These are phyloP conservation scores for Gossypium herbaceum DNA, from an alignment of 345 rosid genomes.

Conservation along the genomic window DNA sequence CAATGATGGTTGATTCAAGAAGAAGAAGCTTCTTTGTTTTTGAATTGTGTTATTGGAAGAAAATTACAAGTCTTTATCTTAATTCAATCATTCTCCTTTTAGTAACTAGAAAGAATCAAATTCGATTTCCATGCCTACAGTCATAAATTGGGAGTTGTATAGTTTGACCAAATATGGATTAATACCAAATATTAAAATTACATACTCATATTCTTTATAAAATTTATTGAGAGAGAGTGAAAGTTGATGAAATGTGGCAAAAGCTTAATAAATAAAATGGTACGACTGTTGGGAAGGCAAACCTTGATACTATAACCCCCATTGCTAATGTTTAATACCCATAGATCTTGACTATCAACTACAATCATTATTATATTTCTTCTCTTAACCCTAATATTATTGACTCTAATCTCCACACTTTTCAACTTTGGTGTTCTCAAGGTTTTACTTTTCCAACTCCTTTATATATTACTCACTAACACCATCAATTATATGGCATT, in stretches of 20 bases:
- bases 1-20: background rate
- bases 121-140: background rate
- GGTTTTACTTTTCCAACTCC: too few relatives aligned
- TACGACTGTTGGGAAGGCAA: background rate
- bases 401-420: background rate
- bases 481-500: background rate
- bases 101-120: background rate
- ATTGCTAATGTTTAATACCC: background rate
- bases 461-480: background rate
- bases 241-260: background rate
- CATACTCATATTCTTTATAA: too few relatives aligned
- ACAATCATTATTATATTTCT: too few relatives aligned
- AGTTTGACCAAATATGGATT: background rate
- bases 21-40: background rate
- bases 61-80: background rate
- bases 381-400: background rate
- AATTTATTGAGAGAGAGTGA: background rate
- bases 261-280: background rate
- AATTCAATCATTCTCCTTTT: background rate
- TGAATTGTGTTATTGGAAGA: background rate
- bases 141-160: too few relatives aligned
- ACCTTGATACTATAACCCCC: background rate
- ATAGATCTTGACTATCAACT: background rate
- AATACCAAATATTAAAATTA: background rate
- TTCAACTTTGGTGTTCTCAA: constrained; percentile 6